Conservation (phyloP, 1,284 basidiomycete genomes). For the Hemileia vastatrix region DNA sequence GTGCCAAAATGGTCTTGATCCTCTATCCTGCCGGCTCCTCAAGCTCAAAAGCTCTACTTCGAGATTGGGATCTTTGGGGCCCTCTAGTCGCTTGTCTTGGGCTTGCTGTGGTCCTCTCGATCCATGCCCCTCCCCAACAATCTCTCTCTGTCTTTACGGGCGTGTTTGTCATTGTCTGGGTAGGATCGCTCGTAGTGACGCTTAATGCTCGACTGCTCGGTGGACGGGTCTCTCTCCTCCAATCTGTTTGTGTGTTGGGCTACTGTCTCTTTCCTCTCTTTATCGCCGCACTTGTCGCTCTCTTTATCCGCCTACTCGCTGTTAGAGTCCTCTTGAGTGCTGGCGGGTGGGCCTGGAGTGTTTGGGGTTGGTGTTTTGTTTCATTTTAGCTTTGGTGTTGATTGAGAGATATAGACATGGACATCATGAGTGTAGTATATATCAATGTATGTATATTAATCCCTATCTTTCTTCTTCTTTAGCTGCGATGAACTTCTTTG, state of each 20-base stretch:
- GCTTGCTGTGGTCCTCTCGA: conserved; percentile 73
- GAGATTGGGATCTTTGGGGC: conserved; percentile 96
- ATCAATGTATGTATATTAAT: not conserved
- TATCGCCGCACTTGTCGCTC: conserved; percentile 73
- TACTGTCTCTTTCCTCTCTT: conserved; percentile 85
- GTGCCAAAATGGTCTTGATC: conserved; percentile 81
- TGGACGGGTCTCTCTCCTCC: conserved; percentile 90
- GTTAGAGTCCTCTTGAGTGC: conserved; percentile 73
- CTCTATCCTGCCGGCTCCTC: conserved; percentile 60
- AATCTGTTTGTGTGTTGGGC: conserved; percentile 77
- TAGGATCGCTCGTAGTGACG: conserved; percentile 79
- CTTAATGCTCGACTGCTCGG: conserved; percentile 92
- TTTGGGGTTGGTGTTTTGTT: conserved; percentile 63
- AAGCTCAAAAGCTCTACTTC: conserved; percentile 55
- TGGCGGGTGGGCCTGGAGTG: conserved; percentile 80
- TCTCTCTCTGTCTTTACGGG: conserved; percentile 80
- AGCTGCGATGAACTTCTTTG: conserved; percentile 89
- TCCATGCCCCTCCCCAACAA: conserved; percentile 73
- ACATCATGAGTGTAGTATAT: not conserved
- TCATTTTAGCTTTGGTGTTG: not conserved
- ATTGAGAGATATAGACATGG: no score
- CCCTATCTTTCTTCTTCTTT: not conserved
- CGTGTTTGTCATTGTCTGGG: conserved; percentile 77
- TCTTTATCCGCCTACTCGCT: conserved; percentile 74
- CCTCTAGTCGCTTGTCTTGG: conserved; percentile 74